Percentiles rank a stretch among this genome's conserved stretches.
These are phyloP conservation scores for Cercospora sojina DNA, from an alignment of 2,329 filamentous ascomycete species.

Conservation along the genomic window DNA sequence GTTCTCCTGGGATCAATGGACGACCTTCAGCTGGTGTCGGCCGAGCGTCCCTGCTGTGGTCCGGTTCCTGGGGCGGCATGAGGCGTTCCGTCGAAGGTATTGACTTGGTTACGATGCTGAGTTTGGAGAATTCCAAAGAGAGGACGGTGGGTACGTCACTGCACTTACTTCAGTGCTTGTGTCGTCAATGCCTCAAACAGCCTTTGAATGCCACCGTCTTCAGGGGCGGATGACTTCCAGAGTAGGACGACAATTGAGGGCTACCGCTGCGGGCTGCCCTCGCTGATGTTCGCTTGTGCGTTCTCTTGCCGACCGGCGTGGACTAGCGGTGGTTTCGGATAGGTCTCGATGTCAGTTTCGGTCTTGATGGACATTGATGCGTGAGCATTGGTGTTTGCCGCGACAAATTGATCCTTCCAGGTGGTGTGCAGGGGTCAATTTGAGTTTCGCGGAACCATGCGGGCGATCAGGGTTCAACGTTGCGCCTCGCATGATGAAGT, in stretches of 20 bases:
- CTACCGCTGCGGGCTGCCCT: not conserved
- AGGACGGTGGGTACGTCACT: not conserved
- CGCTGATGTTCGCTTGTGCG: not conserved
- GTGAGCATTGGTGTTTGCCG: not conserved
- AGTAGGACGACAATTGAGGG: not conserved
- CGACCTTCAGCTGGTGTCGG: not conserved
- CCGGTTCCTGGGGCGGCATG: not conserved
- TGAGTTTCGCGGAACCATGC: slow-evolving; percentile 6
- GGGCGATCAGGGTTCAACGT: not conserved
- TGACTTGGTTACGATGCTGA: not conserved
- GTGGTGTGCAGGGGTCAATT: not conserved
- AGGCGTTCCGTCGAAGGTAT: not conserved
- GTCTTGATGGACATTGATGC: not conserved
- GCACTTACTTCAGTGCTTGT: not conserved
- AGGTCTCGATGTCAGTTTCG: not conserved
- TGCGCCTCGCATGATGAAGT: not conserved
- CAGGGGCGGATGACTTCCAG: not conserved
- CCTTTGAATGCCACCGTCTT: not conserved
- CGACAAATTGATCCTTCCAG: not conserved
- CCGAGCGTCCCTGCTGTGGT: not conserved
- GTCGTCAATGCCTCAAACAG: not conserved
- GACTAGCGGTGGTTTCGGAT: not conserved
- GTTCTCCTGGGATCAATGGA: not conserved
- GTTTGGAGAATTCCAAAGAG: not conserved
- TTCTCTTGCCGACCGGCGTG: not conserved